A percentile compares a stretch with the other conserved stretches of the same genome.
Evolutionary conservation across 345 rosid genomes (phyloP).

Genomic region (Salix caprea): DNA sequence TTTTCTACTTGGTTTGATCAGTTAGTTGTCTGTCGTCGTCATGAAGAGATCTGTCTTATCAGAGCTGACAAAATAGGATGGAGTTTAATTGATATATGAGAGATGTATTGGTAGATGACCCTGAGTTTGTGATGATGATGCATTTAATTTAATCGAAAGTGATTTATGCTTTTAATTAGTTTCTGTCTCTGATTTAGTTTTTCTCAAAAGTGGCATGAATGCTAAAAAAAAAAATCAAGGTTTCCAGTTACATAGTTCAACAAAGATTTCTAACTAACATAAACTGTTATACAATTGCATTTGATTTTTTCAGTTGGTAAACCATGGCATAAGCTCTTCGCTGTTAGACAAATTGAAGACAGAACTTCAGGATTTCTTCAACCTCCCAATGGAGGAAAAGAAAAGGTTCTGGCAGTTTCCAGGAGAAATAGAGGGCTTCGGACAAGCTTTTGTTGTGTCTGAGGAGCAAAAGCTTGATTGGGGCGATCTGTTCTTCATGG

Average conservation of each 20-base stretch:
- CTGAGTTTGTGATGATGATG: too few relatives aligned
- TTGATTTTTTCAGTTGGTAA: background rate
- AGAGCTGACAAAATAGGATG: too few relatives aligned
- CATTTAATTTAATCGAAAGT: too few relatives aligned
- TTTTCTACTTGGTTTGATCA: too few relatives aligned
- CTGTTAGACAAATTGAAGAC: conserved; percentile 12
- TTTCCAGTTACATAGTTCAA: background rate
- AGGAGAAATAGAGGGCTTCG: conserved; percentile 31
- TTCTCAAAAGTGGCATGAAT: too few relatives aligned
- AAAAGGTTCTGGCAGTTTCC: conserved; percentile 22
- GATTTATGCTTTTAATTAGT: too few relatives aligned
- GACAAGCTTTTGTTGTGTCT: conserved; percentile 21
- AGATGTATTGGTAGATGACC: too few relatives aligned
- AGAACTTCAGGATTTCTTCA: conserved; percentile 19
- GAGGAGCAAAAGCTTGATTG: conserved; percentile 36
- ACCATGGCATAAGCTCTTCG: conserved; percentile 7
- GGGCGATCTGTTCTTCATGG: conserved; percentile 24
- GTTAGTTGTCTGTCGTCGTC: too few relatives aligned
- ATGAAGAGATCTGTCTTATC: too few relatives aligned
- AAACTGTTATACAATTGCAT: background rate
- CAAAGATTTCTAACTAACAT: background rate
- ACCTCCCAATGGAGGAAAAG: conserved; percentile 30
- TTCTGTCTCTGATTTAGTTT: too few relatives aligned
- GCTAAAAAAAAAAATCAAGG: too few relatives aligned
- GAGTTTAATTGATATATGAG: too few relatives aligned